A percentile compares a stretch with the other conserved stretches of the same genome.
Evolutionary conservation across 106 monocot genomes (phyloP).

Genomic region (Vanilla planifolia): DNA sequence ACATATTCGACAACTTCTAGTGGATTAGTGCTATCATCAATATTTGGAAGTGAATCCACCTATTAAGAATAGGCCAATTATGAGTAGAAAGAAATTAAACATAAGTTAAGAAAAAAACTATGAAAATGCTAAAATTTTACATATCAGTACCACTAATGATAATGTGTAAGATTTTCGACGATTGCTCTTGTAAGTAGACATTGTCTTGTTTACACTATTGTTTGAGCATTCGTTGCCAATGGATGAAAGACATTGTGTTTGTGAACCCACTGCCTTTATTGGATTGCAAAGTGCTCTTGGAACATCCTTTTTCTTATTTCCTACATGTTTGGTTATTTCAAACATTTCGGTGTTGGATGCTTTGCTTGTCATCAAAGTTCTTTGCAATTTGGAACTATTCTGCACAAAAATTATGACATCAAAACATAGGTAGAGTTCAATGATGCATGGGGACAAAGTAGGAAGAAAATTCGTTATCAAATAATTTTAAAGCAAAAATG

Average conservation of each 20-base stretch:
- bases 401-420: not conserved
- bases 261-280: conserved; percentile 13
- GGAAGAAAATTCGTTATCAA: too few species aligned
- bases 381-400: conserved; percentile 13
- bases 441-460: not conserved
- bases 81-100: conserved; percentile 3
- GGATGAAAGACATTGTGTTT: not conserved
- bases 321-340: not conserved
- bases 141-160: conserved; percentile 31
- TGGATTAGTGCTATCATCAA: conserved; percentile 34
- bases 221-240: conserved; percentile 1
- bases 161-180: conserved; percentile 35
- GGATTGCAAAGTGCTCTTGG: not conserved
- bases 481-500: not conserved
- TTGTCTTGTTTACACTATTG: conserved; percentile 11
- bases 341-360: not conserved
- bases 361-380: not conserved
- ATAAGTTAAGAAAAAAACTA: not conserved
- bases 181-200: conserved; percentile 17
- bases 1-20: conserved; percentile 46
- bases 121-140: not conserved
- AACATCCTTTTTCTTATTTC: conserved; percentile 3
- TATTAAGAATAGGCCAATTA: conserved; percentile 1
- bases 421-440: not conserved
- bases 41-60: conserved; percentile 20